A percentile compares a stretch with the other conserved stretches of the same genome.
Evolutionary conservation across 2,329 filamentous ascomycete species (phyloP).

Genomic region (Thielaviopsis musarum): DNA sequence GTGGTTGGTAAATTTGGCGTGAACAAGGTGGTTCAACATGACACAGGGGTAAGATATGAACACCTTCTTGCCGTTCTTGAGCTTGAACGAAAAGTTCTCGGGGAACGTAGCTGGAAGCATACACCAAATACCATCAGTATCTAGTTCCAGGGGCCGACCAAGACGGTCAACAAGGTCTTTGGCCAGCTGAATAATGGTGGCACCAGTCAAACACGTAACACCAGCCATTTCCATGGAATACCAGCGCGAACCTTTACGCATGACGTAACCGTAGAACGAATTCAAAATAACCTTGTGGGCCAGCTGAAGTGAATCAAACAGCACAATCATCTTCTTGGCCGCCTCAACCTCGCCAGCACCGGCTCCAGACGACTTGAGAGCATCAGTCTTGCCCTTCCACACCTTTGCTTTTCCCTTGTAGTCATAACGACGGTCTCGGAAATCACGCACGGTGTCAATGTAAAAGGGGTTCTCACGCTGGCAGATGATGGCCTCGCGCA

Average conservation of each 20-base stretch:
- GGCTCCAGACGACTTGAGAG: conserved; percentile 69
- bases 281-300: conserved; percentile 99
- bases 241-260: conserved; percentile 97
- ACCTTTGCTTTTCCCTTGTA: conserved; percentile 97
- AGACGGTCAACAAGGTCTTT: conserved; percentile 85
- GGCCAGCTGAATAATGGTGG: conserved; percentile 92
- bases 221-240: conserved; percentile 99
- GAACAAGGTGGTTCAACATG: conserved; percentile 96
- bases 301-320: conserved; percentile 90
- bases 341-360: conserved; percentile 63
- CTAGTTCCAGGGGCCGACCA: conserved; percentile 79
- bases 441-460: conserved; percentile 87
- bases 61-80: conserved; percentile 92
- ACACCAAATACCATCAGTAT: conserved; percentile 99
- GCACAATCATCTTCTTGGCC: conserved; percentile 95
- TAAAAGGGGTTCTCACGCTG: conserved; percentile 98
- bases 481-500: conserved; percentile 93
- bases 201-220: conserved; percentile 91
- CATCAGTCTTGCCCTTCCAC: conserved; percentile 93
- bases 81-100: conserved; percentile 85
- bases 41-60: conserved; percentile 96
- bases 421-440: conserved; percentile 92
- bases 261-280: conserved; percentile 98
- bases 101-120: conserved; percentile 94
- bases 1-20: conserved; percentile 87